Evolutionary conservation across 225 moss, liverwort and hornwort genomes (phyloP).

Genomic region (Neckera pumila): DNA sequence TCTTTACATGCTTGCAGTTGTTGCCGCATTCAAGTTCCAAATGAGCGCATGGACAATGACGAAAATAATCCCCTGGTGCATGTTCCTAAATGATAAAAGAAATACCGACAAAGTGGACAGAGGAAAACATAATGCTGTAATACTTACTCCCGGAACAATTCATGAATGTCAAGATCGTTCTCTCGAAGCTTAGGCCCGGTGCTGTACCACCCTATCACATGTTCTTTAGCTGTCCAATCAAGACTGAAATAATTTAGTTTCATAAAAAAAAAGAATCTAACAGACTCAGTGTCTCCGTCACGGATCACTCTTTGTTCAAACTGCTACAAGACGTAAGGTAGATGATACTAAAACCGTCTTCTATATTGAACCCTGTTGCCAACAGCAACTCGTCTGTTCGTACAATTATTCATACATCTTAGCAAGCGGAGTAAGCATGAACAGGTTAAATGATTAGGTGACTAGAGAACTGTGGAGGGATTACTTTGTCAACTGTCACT

Average conservation of each 20-base stretch:
- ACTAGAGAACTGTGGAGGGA: background rate
- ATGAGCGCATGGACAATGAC: background rate
- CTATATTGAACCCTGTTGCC: background rate
- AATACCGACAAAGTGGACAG: background rate
- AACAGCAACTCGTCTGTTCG: background rate
- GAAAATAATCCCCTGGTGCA: background rate
- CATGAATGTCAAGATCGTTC: slow-evolving; percentile 80
- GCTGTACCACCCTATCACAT: slow-evolving; percentile 82
- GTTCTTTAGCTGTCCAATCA: slow-evolving; percentile 32
- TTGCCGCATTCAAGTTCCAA: background rate
- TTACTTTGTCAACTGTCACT: background rate
- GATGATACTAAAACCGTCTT: background rate
- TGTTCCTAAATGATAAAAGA: background rate
- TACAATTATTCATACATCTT: background rate
- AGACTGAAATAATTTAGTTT: background rate
- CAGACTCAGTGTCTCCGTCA: background rate
- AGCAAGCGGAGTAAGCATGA: background rate
- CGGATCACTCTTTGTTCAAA: background rate
- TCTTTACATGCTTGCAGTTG: background rate
- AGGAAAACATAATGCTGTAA: background rate
- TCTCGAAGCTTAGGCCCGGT: slow-evolving; percentile 98
- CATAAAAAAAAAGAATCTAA: background rate
- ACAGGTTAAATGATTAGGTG: background rate
- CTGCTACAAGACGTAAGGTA: background rate
- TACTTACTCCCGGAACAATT: slow-evolving; percentile 40